Base-by-base conservation (phyloP, 805 yeast genomes). In the Brettanomyces naardenensis region DNA sequence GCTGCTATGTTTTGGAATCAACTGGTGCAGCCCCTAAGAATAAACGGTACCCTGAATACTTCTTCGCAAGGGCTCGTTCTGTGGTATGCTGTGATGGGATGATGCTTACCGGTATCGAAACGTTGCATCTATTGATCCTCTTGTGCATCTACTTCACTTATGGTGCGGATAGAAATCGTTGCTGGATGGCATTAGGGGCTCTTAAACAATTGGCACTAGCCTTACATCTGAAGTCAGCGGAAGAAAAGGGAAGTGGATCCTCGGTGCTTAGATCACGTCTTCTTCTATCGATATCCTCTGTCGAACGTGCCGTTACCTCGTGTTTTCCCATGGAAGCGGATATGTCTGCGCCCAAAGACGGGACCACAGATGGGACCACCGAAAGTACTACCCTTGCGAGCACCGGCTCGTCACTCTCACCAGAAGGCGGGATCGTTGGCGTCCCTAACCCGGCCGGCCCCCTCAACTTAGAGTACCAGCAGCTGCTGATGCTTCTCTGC, bases 111-210 rank as follows among this genome's bases (percentile, higher is more conserved):
- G 36, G 28, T 7, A 13, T 25, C 18, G 19, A 33, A 19, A 29
- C 30, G 15, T 19, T 23, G 19, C 29, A 29, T 17, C 11, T 37
- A 18, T 17, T 33, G 19, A n/a, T 37, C 15, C 20, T 44, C 17
- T 36, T 29, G 33, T 19, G 37, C 6, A 19, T 39, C 13, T 33
- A 38, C n/a, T 6, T 31, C n/a, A 9, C 32, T 1, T 19, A 13
- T 13, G 31, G 35, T 28, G 20, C 33, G n/a, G 15, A 36, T 31
- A 19, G 31, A 14, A 31, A 36, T 15, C 23, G n/a, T 6, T 17
- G 32, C 19, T 42, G 42, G 37, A 40, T 39, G 31, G 69, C 19
- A 62, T 77, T 1, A 73, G 78, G 80, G 68, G 71, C 28, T 59
- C 73, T 18, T 66, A 68, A 38, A 76, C 79, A 1, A 48, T 70